Conservation (phyloP, 1,139 yeast genomes). For the Blastobotrys aristatus region DNA sequence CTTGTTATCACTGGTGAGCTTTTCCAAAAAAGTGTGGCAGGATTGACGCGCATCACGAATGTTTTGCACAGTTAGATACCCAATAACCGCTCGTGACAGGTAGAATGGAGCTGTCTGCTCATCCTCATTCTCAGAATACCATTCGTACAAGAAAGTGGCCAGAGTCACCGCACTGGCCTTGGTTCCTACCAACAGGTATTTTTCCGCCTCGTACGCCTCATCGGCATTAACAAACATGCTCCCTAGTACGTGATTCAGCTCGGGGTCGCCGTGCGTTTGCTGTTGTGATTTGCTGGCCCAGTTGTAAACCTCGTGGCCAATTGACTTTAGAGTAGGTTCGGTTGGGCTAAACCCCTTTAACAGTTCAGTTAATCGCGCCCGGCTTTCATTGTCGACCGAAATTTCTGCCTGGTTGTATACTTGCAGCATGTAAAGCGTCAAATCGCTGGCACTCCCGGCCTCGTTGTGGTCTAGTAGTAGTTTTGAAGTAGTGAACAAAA, state of each 20-base stretch:
- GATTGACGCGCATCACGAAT: conserved; percentile 52
- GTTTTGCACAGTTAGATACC: conserved; percentile 62
- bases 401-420: conserved; percentile 52
- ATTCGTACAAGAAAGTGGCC: conserved; percentile 50
- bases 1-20: conserved; percentile 23
- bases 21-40: conserved; percentile 39
- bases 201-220: conserved; percentile 46
- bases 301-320: conserved; percentile 51
- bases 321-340: conserved; percentile 64
- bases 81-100: conserved; percentile 59
- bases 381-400: conserved; percentile 34
- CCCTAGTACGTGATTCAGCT: conserved; percentile 72
- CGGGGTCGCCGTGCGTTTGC: conserved; percentile 64
- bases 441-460: conserved; percentile 75
- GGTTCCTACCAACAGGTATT: conserved; percentile 65
- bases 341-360: conserved; percentile 49
- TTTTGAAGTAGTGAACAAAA: conserved; percentile 65
- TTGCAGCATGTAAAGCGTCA: conserved; percentile 67
- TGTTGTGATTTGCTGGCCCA: conserved; percentile 57
- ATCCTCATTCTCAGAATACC: conserved; percentile 43
- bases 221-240: conserved; percentile 44
- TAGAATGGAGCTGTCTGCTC: conserved; percentile 46
- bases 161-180: conserved; percentile 52
- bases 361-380: conserved; percentile 39
- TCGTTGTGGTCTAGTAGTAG: conserved; percentile 64